Evolutionary conservation across 1,284 basidiomycete genomes (phyloP).

Genomic region (Cryptococcus wingfieldii): DNA sequence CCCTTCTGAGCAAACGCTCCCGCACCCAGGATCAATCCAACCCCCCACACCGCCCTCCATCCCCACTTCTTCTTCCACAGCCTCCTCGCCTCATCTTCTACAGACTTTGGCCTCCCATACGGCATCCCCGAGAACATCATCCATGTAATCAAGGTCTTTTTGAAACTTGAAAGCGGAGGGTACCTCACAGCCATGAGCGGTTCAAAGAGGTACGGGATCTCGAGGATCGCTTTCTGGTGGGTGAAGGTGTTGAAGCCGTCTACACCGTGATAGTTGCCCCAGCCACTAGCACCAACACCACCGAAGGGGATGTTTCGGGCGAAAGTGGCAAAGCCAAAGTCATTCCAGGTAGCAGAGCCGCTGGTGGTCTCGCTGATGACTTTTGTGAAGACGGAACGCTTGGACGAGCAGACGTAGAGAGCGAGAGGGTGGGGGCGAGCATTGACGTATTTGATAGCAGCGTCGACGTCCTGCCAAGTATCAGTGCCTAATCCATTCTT

Average conservation of each 20-base stretch:
- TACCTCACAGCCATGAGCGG: constrained; percentile 40
- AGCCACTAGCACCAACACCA: constrained; percentile 46
- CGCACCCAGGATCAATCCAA: too few species aligned
- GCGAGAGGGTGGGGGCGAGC: constrained; percentile 44
- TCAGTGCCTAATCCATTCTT: background rate
- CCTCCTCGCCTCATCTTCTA: constrained; percentile 30
- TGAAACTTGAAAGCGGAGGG: constrained; percentile 25
- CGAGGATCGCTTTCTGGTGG: constrained; percentile 41
- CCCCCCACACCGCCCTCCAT: too few species aligned
- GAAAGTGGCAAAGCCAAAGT: constrained; percentile 36
- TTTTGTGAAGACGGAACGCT: constrained; percentile 32
- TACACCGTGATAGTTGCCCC: constrained; percentile 46
- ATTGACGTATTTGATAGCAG: constrained; percentile 68
- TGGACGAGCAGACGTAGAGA: constrained; percentile 45
- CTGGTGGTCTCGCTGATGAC: constrained; percentile 37
- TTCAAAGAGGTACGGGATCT: constrained; percentile 39
- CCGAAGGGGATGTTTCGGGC: constrained; percentile 42
- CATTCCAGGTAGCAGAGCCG: constrained; percentile 47
- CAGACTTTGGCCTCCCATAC: constrained; percentile 36
- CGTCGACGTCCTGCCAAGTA: constrained; percentile 56
- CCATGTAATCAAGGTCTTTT: constrained; percentile 21
- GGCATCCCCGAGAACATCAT: constrained; percentile 23
- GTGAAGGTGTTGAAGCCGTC: constrained; percentile 46
- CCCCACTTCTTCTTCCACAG: constrained; percentile 4
- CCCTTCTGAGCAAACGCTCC: too few species aligned